Evolutionary conservation across 1,284 basidiomycete genomes (phyloP), one percentile per base, ranked within the genome.

Genomic region (Ganoderma sinense): DNA sequence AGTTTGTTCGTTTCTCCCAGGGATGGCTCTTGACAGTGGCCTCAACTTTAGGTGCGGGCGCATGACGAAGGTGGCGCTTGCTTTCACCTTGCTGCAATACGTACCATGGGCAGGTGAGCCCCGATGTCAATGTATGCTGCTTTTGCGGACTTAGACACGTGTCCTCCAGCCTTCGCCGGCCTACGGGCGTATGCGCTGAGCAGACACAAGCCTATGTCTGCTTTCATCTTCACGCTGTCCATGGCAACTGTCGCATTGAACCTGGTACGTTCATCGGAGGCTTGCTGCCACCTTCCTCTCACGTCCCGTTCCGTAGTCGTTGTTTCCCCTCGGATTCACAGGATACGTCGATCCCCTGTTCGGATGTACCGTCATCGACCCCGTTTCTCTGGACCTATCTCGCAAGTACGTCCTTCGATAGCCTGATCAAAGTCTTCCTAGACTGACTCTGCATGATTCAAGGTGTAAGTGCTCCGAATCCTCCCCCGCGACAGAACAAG

Each of bases 21-120:
- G 7, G 3, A 16, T 51, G 4, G 0, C 13, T 41, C 1, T 26
- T 16, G 36, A 31, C 59, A n/a, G n/a, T n/a, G n/a, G n/a, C n/a
- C 4, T 13, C n/a, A 13, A 0, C 14, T 23, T 23, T n/a, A 68
- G 67, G 26, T 68, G 67, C n/a, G 62, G 41, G 2, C 43, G 39
- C 11, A 43, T 45, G 7, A 45, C 43, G 11, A 60, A 61, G 29
- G 23, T 60, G 13, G 56, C 55, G 18, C 62, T 68, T 14, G 62
- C 20, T 0, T 60, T 68, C 36, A 68, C 67, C 2, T 62, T 68
- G 2, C 33, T 68, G 5, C 67, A 68, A 41, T 60, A 59, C 26
- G 41, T 59, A 4, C n/a, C 56, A 10, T 45, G 56, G 48, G 40
- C 64, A 20, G 40, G 56, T 62, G 31, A 33, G 55, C 31, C 5